Conservation (phyloP, 2,329 filamentous ascomycete genomes). For the Phialemonium atrogriseum region DNA sequence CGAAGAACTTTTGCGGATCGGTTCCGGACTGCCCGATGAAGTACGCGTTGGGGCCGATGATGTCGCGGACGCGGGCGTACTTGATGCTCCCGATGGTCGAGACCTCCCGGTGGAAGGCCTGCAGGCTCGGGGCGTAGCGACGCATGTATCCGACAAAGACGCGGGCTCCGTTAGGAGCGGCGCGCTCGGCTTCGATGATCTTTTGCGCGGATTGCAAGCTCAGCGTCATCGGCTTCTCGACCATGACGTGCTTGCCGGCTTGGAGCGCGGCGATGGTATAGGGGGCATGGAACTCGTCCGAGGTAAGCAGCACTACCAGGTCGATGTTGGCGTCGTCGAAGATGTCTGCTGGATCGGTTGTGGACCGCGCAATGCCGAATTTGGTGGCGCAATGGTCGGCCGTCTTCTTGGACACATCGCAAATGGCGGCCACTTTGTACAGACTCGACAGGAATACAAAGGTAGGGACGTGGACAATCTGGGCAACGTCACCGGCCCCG, state of each 20-base stretch:
- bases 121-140: constrained; percentile 49
- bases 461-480: constrained; percentile 45
- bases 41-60: constrained; percentile 42
- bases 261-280: constrained; percentile 43
- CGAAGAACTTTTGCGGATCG: constrained; percentile 32
- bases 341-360: constrained; percentile 30
- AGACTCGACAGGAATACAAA: constrained; percentile 32
- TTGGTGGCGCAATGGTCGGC: constrained; percentile 17
- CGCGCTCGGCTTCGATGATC: constrained; percentile 40
- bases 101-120: constrained; percentile 45
- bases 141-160: constrained; percentile 55
- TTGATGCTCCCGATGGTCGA: constrained; percentile 39
- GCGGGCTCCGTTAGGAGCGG: constrained; percentile 26
- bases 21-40: constrained; percentile 41
- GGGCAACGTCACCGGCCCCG: constrained; percentile 39
- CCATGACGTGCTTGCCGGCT: constrained; percentile 45
- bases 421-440: constrained; percentile 39
- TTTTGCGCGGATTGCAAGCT: constrained; percentile 33
- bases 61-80: constrained; percentile 40
- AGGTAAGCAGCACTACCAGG: constrained; percentile 43
- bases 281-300: constrained; percentile 45
- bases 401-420: constrained; percentile 35
- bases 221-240: constrained; percentile 51
- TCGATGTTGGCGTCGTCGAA: constrained; percentile 35
- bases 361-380: constrained; percentile 19